Percentiles rank a stretch among this genome's conserved stretches.
These are phyloP conservation scores for Annulohypoxylon truncatum DNA, from an alignment of 2,329 filamentous ascomycete species.

Conservation along the genomic window DNA sequence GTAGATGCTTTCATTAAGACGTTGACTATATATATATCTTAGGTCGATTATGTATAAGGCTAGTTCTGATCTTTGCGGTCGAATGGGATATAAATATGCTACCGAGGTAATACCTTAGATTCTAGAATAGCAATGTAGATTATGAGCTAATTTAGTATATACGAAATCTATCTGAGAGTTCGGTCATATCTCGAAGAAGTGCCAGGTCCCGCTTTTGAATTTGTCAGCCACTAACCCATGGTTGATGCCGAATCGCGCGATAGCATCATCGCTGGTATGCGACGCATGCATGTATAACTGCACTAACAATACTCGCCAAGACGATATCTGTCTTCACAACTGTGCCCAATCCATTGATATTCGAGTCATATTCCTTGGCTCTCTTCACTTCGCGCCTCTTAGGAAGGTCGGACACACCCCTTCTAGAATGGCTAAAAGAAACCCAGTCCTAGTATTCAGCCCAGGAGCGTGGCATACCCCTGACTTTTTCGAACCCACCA, in stretches of 20 bases:
- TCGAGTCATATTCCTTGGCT: too few relatives aligned
- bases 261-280: background rate
- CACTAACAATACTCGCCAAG: background rate
- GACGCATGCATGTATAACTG: background rate
- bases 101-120: constrained; percentile 6
- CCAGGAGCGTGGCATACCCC: constrained; percentile 37
- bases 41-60: constrained; percentile 8
- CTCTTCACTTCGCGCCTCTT: too few relatives aligned
- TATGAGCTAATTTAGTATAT: constrained; percentile 13
- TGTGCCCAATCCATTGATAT: too few relatives aligned
- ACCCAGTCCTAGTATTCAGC: constrained; percentile 33
- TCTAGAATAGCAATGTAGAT: constrained; percentile 8
- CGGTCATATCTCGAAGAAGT: background rate
- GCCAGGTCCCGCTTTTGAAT: background rate
- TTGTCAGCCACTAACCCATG: background rate
- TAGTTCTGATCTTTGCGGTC: background rate
- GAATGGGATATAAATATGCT: constrained; percentile 5
- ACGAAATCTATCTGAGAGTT: background rate
- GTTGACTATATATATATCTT: constrained; percentile 11
- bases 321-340: background rate
- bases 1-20: background rate
- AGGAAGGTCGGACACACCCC: background rate
- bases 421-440: constrained; percentile 14
- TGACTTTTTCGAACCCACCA: background rate
- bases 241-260: background rate